Percentiles rank a stretch among this genome's conserved stretches.
phyloP scores from a whole-genome alignment of 139 green algal species.

The Cymbomonas tetramitiformis region DNA sequence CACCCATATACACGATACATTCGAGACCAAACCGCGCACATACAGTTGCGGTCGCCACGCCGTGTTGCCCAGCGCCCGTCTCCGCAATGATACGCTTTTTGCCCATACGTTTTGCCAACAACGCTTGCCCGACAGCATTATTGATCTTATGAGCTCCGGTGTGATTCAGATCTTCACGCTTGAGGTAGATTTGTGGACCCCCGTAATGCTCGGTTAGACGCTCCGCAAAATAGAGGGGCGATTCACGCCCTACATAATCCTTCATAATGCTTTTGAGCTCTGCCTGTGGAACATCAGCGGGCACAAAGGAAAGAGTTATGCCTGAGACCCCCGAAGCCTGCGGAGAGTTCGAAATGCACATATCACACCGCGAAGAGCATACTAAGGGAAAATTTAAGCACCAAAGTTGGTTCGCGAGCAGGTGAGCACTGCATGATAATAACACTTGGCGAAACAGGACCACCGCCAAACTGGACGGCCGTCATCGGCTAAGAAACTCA shows the following conservation, averaged over 20 bases:
- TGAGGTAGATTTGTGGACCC: constrained; percentile 82
- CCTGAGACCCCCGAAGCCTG: too few relatives aligned
- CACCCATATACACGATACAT: constrained; percentile 98
- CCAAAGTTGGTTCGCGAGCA: too few relatives aligned
- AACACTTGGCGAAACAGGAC: too few relatives aligned
- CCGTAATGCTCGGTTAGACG: constrained; percentile 69
- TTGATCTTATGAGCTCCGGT: constrained; percentile 99
- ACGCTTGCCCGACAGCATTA: constrained; percentile 88
- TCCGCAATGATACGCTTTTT: constrained; percentile 97
- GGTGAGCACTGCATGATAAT: too few relatives aligned
- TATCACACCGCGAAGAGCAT: too few relatives aligned
- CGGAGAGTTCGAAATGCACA: too few relatives aligned
- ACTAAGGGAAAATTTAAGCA: too few relatives aligned
- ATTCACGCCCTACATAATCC: constrained; percentile 85
- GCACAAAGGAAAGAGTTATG: background rate
- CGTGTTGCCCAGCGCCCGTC: constrained; percentile 94
- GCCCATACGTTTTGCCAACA: constrained; percentile 78
- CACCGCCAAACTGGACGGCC: too few relatives aligned
- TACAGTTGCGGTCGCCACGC: constrained; percentile 90
- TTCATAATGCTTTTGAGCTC: constrained; percentile 75
- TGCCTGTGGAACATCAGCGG: constrained; percentile 35
- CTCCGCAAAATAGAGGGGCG: constrained; percentile 86
- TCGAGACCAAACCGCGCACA: constrained; percentile 82
- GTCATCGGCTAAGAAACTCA: too few relatives aligned
- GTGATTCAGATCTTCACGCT: constrained; percentile 97